A percentile compares a stretch with the other conserved stretches of the same genome.
These are phyloP conservation scores for Xylaria polymorpha DNA, from an alignment of 2,329 filamentous ascomycete genomes.

Conservation along the genomic window DNA sequence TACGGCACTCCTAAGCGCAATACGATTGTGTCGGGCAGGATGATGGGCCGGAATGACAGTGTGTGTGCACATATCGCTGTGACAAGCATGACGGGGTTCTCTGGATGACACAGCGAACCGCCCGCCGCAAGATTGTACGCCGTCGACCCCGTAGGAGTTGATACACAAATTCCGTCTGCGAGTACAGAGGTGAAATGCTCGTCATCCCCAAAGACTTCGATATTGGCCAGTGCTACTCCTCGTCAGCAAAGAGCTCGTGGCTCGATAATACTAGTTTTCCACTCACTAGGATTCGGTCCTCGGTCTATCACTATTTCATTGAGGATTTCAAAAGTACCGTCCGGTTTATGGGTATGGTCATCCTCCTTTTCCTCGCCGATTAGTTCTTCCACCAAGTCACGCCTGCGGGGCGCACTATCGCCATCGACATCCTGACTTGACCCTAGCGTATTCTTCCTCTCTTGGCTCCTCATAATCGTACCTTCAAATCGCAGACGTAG, in stretches of 20 bases:
- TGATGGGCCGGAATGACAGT: conserved; percentile 94
- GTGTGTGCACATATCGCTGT: conserved; percentile 96
- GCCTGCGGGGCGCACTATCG: conserved; percentile 55
- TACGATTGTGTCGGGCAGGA: conserved; percentile 95
- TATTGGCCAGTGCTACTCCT: conserved; percentile 81
- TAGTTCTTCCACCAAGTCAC: conserved; percentile 88
- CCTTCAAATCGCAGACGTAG: conserved; percentile 90
- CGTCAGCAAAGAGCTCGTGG: conserved; percentile 20
- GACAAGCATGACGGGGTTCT: conserved; percentile 95
- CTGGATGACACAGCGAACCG: conserved; percentile 93
- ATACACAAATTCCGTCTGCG: conserved; percentile 92
- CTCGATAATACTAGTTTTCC: conserved; percentile 9
- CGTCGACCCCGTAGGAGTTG: conserved; percentile 93
- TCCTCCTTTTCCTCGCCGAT: conserved; percentile 88
- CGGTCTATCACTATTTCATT: conserved; percentile 98
- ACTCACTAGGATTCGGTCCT: conserved; percentile 89
- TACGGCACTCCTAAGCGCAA: conserved; percentile 94
- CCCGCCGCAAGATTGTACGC: conserved; percentile 96
- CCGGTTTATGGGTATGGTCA: conserved; percentile 84
- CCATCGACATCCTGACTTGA: conserved; percentile 45
- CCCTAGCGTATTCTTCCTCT: conserved; percentile 52
- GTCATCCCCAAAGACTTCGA: conserved; percentile 93
- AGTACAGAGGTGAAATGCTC: conserved; percentile 95
- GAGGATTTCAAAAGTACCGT: conserved; percentile 87
- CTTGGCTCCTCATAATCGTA: conserved; percentile 86